phyloP scores from a whole-genome alignment of 2,329 filamentous ascomycete genomes.

The Didymella exigua region DNA sequence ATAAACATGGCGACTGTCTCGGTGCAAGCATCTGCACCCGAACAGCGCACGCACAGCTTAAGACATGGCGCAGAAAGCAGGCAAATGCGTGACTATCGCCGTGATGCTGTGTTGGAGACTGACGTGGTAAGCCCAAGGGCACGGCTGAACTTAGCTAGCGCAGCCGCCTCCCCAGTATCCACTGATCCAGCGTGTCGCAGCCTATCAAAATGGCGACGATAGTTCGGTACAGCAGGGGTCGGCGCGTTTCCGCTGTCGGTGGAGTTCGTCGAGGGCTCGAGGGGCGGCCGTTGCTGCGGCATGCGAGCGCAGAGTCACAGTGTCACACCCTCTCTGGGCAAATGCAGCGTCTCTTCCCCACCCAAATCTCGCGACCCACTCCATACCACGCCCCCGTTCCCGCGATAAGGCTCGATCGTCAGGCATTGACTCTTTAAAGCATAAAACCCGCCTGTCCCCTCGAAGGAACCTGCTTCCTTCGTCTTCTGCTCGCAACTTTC shows the following conservation, averaged over 20 bases:
- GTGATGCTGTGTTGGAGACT: not conserved
- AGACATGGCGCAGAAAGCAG: slow-evolving; percentile 8
- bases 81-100: not conserved
- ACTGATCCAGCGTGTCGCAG: not conserved
- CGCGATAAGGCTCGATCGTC: slow-evolving; percentile 19
- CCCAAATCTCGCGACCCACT: slow-evolving; percentile 24
- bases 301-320: slow-evolving; percentile 25
- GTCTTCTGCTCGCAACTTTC: slow-evolving; percentile 26
- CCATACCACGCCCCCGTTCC: slow-evolving; percentile 9
- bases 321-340: slow-evolving; percentile 5
- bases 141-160: slow-evolving; percentile 5
- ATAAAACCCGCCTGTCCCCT: slow-evolving; percentile 26
- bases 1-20: not conserved
- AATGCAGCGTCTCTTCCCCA: slow-evolving; percentile 17
- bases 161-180: slow-evolving; percentile 16
- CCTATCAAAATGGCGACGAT: slow-evolving; percentile 13
- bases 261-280: not conserved
- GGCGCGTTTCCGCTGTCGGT: slow-evolving; percentile 10
- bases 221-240: slow-evolving; percentile 9
- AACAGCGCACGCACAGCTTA: slow-evolving; percentile 18
- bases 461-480: slow-evolving; percentile 21
- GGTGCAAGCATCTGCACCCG: slow-evolving; percentile 6
- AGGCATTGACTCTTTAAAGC: slow-evolving; percentile 22
- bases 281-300: slow-evolving; percentile 4
- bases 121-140: slow-evolving; percentile 3